Base-by-base conservation (phyloP, 2,329 filamentous ascomycete genomes). In the Sphaerulina musiva region DNA sequence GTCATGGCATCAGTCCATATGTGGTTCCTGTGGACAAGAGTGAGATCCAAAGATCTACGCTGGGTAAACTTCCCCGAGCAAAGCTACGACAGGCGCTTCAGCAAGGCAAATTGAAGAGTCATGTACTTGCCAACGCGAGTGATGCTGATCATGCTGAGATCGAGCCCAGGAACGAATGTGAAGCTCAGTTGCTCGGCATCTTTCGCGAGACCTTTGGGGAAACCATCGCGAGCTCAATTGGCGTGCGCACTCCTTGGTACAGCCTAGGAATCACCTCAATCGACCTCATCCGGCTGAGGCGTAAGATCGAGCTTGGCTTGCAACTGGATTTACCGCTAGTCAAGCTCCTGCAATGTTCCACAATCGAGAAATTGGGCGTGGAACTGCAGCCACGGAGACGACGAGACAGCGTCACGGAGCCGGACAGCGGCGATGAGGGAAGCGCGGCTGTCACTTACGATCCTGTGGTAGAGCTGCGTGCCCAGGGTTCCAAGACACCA, bases 381-480 rank as follows among this genome's bases (percentile, higher is more conserved):
- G 44, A 50, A n/a, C 10, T 58, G 6, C 48, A 20, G 42, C 20
- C 42, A 12, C 31, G 23, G 26, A 45, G 41, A 36, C 41, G 48
- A 6, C 34, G 48, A 38, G 48, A 51, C 31, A 51, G 48, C 17
- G 48, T 51, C 9, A 51, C 40, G 3, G 48, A 17, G 32, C 5
- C 36, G n/a, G 43, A 40, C 6, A 38, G 20, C 6, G 17, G 17
- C 2, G 43, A 20, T 11, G 29, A 46, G 5, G 29, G n/a, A 3
- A 9, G 11, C 9, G 17, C 34, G 23, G 26, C 38, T n/a, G 20
- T 23, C 11, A 45, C 46, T 3, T 71, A 70, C 48, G 57, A 65
- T 42, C 66, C 69, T 0, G 61, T 69, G 12, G 64, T 69, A 2
- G 58, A 56, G 1, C 59, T 71, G 14, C 59, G 64, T 29, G n/a